Conservation (phyloP, 2,329 filamentous ascomycete genomes). For the Microsporum ferrugineum region DNA sequence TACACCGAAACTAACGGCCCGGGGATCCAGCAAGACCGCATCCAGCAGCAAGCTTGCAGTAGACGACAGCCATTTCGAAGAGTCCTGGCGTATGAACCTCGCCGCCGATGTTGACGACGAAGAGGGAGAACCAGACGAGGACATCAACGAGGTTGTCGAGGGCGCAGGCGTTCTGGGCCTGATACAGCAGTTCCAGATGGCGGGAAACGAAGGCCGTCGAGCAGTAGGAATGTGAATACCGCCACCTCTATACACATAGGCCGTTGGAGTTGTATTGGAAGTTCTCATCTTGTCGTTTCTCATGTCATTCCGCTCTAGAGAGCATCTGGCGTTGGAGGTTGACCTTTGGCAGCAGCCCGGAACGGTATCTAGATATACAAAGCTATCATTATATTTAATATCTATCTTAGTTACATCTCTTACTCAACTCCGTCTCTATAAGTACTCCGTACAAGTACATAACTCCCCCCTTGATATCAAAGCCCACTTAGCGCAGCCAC, state of each 20-base stretch:
- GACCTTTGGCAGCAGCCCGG: too few relatives aligned
- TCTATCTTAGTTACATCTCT: too few relatives aligned
- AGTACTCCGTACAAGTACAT: background rate
- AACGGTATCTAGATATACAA: too few relatives aligned
- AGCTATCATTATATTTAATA: too few relatives aligned
- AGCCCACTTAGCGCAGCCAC: background rate
- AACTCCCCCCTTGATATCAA: background rate
- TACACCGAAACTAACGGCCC: conserved; percentile 1
- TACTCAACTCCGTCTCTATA: background rate
- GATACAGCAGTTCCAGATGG: conserved; percentile 56
- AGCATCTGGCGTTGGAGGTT: too few relatives aligned
- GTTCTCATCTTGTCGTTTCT: background rate
- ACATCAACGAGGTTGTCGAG: conserved; percentile 36
- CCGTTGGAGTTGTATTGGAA: background rate
- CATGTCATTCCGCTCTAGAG: too few relatives aligned
- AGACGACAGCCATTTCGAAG: conserved; percentile 49
- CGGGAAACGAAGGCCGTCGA: conserved; percentile 31
- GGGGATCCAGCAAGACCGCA: conserved; percentile 16
- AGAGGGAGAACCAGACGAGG: conserved; percentile 38
- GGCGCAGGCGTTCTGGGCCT: conserved; percentile 52
- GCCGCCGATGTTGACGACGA: conserved; percentile 26
- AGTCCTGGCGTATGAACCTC: conserved; percentile 39
- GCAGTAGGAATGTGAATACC: conserved; percentile 25
- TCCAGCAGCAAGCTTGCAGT: conserved; percentile 29
- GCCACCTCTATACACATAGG: background rate